phyloP scores from a whole-genome alignment of 2,329 filamentous ascomycete species.

The Conoideocrella luteorostrata region DNA sequence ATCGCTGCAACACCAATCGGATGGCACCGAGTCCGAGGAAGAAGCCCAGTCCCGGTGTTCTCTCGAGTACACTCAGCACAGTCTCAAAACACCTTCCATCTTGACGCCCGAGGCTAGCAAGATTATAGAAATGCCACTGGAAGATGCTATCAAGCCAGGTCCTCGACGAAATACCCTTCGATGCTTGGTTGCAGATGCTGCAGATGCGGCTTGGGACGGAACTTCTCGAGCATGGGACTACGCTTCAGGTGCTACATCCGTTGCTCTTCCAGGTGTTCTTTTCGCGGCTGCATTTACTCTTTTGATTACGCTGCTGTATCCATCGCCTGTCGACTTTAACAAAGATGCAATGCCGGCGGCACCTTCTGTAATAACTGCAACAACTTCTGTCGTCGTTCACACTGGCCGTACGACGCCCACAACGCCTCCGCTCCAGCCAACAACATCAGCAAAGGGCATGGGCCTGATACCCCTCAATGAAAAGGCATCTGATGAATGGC shows the following conservation, averaged over 20 bases:
- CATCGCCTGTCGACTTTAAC: slow-evolving; percentile 13
- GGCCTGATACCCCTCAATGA: slow-evolving; percentile 24
- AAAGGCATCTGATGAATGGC: slow-evolving; percentile 24
- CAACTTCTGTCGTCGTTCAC: slow-evolving; percentile 10
- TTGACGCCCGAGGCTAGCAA: slow-evolving; percentile 28
- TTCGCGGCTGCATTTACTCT: slow-evolving; percentile 17
- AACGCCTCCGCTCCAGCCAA: slow-evolving; percentile 3
- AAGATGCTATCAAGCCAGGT: slow-evolving; percentile 6
- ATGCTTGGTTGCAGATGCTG: too few species aligned
- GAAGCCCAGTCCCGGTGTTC: slow-evolving; percentile 33
- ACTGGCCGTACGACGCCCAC: slow-evolving; percentile 11
- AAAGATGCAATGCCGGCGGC: slow-evolving; percentile 1
- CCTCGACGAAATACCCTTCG: slow-evolving; percentile 2
- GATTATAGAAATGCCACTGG: slow-evolving; percentile 15
- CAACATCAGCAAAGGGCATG: slow-evolving; percentile 16
- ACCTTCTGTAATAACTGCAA: slow-evolving; percentile 17
- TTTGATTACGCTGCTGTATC: slow-evolving; percentile 22
- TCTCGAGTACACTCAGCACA: slow-evolving; percentile 43
- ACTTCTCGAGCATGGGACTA: slow-evolving; percentile 4
- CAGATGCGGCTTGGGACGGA: neutral
- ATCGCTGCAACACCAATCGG: neutral
- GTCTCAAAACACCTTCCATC: slow-evolving; percentile 37
- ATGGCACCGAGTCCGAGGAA: slow-evolving; percentile 28
- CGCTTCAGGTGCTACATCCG: slow-evolving; percentile 9
- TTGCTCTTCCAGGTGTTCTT: slow-evolving; percentile 18